Base-by-base conservation (phyloP, 805 yeast genomes). In the Suhomyces pyralidae region DNA sequence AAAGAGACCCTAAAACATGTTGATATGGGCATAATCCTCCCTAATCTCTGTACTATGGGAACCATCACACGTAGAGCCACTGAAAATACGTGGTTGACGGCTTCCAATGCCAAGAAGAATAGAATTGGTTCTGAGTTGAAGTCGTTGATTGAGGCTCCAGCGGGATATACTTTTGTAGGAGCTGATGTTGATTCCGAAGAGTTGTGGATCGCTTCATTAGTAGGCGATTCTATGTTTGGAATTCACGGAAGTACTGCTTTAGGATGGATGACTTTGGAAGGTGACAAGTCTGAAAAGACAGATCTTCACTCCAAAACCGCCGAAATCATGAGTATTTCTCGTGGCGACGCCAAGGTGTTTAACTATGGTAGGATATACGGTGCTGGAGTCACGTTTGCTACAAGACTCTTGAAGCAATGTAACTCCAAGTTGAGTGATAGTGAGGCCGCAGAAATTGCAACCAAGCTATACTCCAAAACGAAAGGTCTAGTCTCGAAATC, bases 171-270 rank as follows among this genome's bases (percentile, higher is more conserved):
- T 36, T 88, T 94, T 71, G 96, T 94, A 7, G 99, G 99, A 8
- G 99, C 99, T 0, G 99, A 94, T 74, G 99, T 94, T 7, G 99
- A 94, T 68, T 90, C 97, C 38, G 99, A 94, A 65, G 99, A 94
- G 65, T 76, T 94, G 43, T 94, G 99, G 99, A 94, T 94, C 59
- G 99, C 99, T 0, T 88, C 97, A 17, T 72, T 96, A 22, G 85
- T 93, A 30, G 97, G 99, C 3, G 99, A 94, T 66, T 85, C 98
- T 0, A 82, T 86, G 49, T 90, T 93, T 69, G 82, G 86, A 32
- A 73, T 88, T 22, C 99, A 94, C 67, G 99, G 99, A 5, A 96
- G 96, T 12, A 90, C 98, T 0, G 96, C 98, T 0, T 80, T 96
- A 51, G 97, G 98, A 0, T 96, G 99, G 99, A 96, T 94, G 99